Evolutionary conservation across 306 rosid species (phyloP), one percentile per base, ranked within the genome.

Genomic region (Cicer yamashitae): DNA sequence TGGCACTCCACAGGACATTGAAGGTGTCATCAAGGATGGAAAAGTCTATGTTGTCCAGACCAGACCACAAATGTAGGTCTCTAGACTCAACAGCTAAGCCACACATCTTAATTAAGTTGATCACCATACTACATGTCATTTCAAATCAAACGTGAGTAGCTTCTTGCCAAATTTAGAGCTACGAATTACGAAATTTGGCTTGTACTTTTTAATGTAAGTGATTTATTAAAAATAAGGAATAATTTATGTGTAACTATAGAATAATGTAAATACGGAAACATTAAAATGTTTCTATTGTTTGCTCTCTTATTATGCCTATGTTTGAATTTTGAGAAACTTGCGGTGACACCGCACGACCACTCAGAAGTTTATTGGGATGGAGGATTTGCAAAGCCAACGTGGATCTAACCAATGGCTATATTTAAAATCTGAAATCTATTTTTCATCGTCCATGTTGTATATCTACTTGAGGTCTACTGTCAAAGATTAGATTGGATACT

Each of bases 1-100:
- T 45, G 97, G 97, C n/a, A 56, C 91, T 72, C 85, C 97, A 61
- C 99, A 94, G 76, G 99, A 92, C 86, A 94, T 94, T 70, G 99
- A 94, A 87, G 97, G 99, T 73, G 99, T 90, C 75, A 84, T 94
- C 69, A 88, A 86, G 82, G 97, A 92, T 62, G 97, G 93, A 14
- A 85, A 94, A 87, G 76, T 94, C 78, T 92, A 84, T 50, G 96
- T 94, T 54, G 97, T 92, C 83, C 97, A 94, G 82, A 94, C 99
- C 80, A 89, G 99, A 77, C 97, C 97, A 68, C 99, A 94, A 79
- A 86, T 94, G 96, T 94, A 84, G 91, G 82, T 74, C 57, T 17
- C 43, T 45, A 17, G 7, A 68, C 52, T 69, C 38, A 22, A 65
- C 63, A 37, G 64, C 52, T 7, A 56, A 46, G 50, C 62, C 60